Conservation (phyloP, 2,329 filamentous ascomycete genomes). For the Sphaerulina populicola region DNA sequence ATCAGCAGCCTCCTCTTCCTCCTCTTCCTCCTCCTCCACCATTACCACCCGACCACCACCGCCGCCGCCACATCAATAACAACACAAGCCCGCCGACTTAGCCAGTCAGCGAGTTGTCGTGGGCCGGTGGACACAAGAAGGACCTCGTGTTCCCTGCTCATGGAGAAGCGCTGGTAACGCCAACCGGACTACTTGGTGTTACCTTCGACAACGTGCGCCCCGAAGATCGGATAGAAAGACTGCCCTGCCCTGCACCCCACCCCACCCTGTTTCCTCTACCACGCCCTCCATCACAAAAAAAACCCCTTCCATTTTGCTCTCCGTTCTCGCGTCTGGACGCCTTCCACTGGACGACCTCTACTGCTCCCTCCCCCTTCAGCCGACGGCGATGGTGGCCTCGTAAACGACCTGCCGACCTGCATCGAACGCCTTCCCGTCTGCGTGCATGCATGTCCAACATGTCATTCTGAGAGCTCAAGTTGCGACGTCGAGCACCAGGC, state of each 20-base stretch:
- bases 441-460: slow-evolving; percentile 15
- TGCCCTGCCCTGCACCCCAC: no score
- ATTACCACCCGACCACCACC: no score
- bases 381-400: slow-evolving; percentile 11
- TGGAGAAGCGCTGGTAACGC: slow-evolving; percentile 5
- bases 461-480: slow-evolving; percentile 12
- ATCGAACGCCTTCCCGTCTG: slow-evolving; percentile 16
- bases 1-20: slow-evolving; percentile 2
- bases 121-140: background rate
- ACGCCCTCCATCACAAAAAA: slow-evolving; percentile 14
- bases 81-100: slow-evolving; percentile 9
- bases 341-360: slow-evolving; percentile 10
- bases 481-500: background rate
- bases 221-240: slow-evolving; percentile 11
- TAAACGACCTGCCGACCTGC: slow-evolving; percentile 11
- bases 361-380: background rate
- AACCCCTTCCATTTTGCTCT: slow-evolving; percentile 17
- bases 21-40: background rate
- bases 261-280: slow-evolving; percentile 8
- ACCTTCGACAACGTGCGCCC: slow-evolving; percentile 19
- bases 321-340: slow-evolving; percentile 17
- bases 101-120: background rate
- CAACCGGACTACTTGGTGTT: slow-evolving; percentile 13
- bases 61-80: no score
- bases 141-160: slow-evolving; percentile 8